phyloP scores from a whole-genome alignment of 768 basidiomycete species.

The Xerocomus brunneocitrinus region DNA sequence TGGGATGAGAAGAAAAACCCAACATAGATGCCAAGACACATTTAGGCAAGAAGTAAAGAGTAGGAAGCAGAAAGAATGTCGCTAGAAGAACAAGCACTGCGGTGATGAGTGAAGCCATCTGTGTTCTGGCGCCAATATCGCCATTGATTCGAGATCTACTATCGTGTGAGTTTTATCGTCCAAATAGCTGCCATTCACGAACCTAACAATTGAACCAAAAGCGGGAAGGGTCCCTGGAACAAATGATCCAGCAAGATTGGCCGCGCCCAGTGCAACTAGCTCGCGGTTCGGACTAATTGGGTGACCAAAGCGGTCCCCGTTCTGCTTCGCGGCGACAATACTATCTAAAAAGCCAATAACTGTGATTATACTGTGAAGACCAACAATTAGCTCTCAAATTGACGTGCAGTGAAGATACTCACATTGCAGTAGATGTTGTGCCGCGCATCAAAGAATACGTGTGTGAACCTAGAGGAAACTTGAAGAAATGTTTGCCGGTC shows the following conservation, averaged over 20 bases:
- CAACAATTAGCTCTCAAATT: background rate
- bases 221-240: slow-evolving; percentile 88
- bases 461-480: slow-evolving; percentile 61
- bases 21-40: slow-evolving; percentile 86
- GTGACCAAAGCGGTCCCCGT: slow-evolving; percentile 77
- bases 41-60: slow-evolving; percentile 84
- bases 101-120: slow-evolving; percentile 82
- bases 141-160: slow-evolving; percentile 79
- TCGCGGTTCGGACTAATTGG: slow-evolving; percentile 93
- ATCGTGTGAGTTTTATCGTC: background rate
- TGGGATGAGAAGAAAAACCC: slow-evolving; percentile 26
- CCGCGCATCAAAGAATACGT: slow-evolving; percentile 63
- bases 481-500: slow-evolving; percentile 59
- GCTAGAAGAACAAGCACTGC: slow-evolving; percentile 71
- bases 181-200: slow-evolving; percentile 13
- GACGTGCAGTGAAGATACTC: slow-evolving; percentile 9
- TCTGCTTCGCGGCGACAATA: slow-evolving; percentile 94
- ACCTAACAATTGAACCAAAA: slow-evolving; percentile 91
- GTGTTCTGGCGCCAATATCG: slow-evolving; percentile 82
- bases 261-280: slow-evolving; percentile 82
- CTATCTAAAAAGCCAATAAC: slow-evolving; percentile 92
- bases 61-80: slow-evolving; percentile 86
- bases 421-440: slow-evolving; percentile 86
- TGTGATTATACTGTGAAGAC: slow-evolving; percentile 54
- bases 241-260: slow-evolving; percentile 75